Evolutionary conservation across 768 basidiomycete genomes (phyloP).

Genomic region (Coprinellus micaceus): DNA sequence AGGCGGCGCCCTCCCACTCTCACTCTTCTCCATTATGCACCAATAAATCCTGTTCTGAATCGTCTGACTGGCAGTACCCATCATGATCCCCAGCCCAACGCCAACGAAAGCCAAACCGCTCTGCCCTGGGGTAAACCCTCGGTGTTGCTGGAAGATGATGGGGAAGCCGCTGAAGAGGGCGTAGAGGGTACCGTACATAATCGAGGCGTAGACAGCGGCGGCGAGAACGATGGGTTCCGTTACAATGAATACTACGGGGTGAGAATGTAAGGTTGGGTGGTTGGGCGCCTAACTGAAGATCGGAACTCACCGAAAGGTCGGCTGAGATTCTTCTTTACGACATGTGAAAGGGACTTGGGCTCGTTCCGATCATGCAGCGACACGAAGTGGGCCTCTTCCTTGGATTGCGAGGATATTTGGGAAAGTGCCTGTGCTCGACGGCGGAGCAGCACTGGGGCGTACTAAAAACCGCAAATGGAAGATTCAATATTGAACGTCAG

Average conservation of each 20-base stretch:
- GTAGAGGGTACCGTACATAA: slow-evolving; percentile 62
- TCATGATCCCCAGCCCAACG: slow-evolving; percentile 52
- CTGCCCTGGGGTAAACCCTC: slow-evolving; percentile 49
- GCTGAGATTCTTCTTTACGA: slow-evolving; percentile 47
- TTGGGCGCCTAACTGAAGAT: slow-evolving; percentile 11
- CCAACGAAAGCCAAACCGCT: slow-evolving; percentile 63
- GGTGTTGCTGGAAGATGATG: slow-evolving; percentile 53
- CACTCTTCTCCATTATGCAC: slow-evolving; percentile 43
- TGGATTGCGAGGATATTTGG: slow-evolving; percentile 39
- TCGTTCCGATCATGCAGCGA: slow-evolving; percentile 47
- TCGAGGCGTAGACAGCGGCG: slow-evolving; percentile 54
- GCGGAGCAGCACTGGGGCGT: slow-evolving; percentile 59
- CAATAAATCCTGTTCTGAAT: slow-evolving; percentile 54
- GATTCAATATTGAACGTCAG: no score
- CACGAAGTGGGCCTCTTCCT: slow-evolving; percentile 39
- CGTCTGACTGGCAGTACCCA: slow-evolving; percentile 50
- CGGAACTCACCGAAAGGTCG: slow-evolving; percentile 45
- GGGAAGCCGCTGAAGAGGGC: slow-evolving; percentile 63
- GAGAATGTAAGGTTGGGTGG: background rate
- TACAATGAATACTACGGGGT: slow-evolving; percentile 47
- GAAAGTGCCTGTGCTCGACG: slow-evolving; percentile 34
- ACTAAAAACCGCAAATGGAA: slow-evolving; percentile 27
- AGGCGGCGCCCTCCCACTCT: slow-evolving; percentile 50
- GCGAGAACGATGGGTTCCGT: slow-evolving; percentile 63
- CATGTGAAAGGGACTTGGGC: slow-evolving; percentile 37